Evolutionary conservation across 805 yeast species (phyloP).

Genomic region (Tetrapisispora arboricola): DNA sequence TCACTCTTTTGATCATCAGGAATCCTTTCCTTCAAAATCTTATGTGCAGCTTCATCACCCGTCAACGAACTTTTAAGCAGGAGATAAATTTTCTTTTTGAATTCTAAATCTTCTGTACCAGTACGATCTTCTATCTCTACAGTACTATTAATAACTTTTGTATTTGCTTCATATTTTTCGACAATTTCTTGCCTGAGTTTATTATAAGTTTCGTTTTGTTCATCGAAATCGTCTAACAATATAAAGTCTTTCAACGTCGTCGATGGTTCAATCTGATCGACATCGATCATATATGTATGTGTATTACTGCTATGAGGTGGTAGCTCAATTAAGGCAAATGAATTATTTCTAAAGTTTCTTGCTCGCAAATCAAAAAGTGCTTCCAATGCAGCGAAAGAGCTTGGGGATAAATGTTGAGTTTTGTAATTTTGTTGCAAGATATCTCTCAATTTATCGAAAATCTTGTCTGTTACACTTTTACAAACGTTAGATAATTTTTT

Average conservation of each 20-base stretch:
- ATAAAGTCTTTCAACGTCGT: constrained; percentile 41
- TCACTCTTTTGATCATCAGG: constrained; percentile 37
- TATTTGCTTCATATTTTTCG: constrained; percentile 11
- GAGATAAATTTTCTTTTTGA: constrained; percentile 68
- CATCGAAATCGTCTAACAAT: constrained; percentile 41
- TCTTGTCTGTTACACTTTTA: constrained; percentile 35
- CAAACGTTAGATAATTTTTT: constrained; percentile 35
- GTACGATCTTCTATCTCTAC: constrained; percentile 56
- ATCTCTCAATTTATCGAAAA: constrained; percentile 51
- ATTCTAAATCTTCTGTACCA: constrained; percentile 48
- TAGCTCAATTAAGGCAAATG: constrained; percentile 12
- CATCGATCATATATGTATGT: constrained; percentile 5
- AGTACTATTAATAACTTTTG: constrained; percentile 5
- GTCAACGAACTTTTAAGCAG: constrained; percentile 85
- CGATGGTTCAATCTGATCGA: constrained; percentile 10
- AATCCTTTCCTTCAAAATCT: constrained; percentile 46
- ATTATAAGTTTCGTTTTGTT: constrained; percentile 40
- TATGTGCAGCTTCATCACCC: constrained; percentile 88
- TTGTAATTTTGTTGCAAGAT: constrained; percentile 34
- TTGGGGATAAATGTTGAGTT: constrained; percentile 37
- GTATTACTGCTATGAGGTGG: constrained; percentile 21
- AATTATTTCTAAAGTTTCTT: constrained; percentile 29
- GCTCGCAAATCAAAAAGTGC: constrained; percentile 42
- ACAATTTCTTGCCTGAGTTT: constrained; percentile 32
- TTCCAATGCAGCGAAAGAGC: constrained; percentile 40